phyloP scores from a whole-genome alignment of 208 protist genomes.

The Wallacemonas rigidus region DNA sequence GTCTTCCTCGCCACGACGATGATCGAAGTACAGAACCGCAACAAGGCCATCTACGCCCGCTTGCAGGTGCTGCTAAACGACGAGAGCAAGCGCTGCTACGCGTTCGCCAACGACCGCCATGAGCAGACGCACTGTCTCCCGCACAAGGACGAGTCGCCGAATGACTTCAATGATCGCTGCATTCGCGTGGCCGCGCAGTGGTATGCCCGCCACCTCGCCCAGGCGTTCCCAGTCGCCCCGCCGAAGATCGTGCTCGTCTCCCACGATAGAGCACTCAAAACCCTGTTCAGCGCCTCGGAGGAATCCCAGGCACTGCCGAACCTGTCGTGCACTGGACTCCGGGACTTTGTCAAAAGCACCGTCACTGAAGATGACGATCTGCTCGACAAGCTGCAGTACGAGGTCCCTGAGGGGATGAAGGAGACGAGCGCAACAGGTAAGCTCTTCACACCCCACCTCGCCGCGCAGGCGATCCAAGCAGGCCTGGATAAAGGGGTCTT shows the following conservation, averaged over 20 bases:
- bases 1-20: constrained; percentile 90
- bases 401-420: constrained; percentile 73
- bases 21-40: constrained; percentile 90
- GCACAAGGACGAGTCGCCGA: constrained; percentile 68
- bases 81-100: constrained; percentile 76
- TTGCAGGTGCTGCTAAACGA: constrained; percentile 78
- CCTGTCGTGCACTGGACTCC: constrained; percentile 65
- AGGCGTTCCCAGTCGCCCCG: constrained; percentile 35
- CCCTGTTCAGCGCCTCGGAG: constrained; percentile 23
- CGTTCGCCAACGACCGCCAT: constrained; percentile 93
- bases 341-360: constrained; percentile 52
- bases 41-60: constrained; percentile 87
- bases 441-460: constrained; percentile 65
- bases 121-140: constrained; percentile 84
- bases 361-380: constrained; percentile 67
- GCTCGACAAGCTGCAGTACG: constrained; percentile 82
- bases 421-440: constrained; percentile 39
- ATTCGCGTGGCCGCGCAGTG: constrained; percentile 85
- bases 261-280: constrained; percentile 68
- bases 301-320: constrained; percentile 33
- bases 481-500: constrained; percentile 64
- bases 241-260: constrained; percentile 59
- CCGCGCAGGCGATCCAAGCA: constrained; percentile 42
- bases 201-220: constrained; percentile 77
- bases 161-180: constrained; percentile 91